A percentile compares a stretch with the other conserved stretches of the same genome.
Conservation (phyloP, 768 basidiomycete species). For the Termitomyces sp. region DNA sequence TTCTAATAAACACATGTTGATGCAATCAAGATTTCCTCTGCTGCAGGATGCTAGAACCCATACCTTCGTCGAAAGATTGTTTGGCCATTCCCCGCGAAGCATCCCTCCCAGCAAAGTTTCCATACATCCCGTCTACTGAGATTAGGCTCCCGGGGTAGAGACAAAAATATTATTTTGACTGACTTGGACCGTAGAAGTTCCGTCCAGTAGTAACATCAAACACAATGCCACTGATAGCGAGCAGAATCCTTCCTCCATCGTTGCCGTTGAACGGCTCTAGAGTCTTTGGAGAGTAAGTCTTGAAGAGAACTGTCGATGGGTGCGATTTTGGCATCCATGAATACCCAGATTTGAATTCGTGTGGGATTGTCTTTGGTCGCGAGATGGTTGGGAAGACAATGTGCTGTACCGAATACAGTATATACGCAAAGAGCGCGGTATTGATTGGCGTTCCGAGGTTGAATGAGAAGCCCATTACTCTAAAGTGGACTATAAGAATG, state of each 20-base stretch:
- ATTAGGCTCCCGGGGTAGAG: background rate
- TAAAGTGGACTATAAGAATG: background rate
- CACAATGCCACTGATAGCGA: constrained; percentile 80
- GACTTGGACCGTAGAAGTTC: constrained; percentile 94
- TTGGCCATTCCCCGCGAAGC: constrained; percentile 97
- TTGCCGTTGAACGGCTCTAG: constrained; percentile 62
- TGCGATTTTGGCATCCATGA: constrained; percentile 89
- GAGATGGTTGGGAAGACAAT: constrained; percentile 69
- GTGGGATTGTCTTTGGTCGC: constrained; percentile 44
- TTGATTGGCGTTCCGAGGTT: constrained; percentile 72
- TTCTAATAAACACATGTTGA: constrained; percentile 35
- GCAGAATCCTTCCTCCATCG: constrained; percentile 67
- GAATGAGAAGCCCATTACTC: constrained; percentile 34
- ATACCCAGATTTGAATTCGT: constrained; percentile 79
- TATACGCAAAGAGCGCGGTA: constrained; percentile 72
- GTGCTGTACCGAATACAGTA: constrained; percentile 69
- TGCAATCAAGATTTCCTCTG: background rate
- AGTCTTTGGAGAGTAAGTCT: constrained; percentile 75
- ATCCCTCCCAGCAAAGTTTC: constrained; percentile 95
- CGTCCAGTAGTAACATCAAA: constrained; percentile 91
- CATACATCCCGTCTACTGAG: constrained; percentile 86
- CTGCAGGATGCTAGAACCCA: constrained; percentile 17
- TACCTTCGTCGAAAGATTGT: constrained; percentile 92
- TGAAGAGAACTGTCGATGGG: constrained; percentile 71
- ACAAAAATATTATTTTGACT: constrained; percentile 20